Percentiles rank a stretch among this genome's conserved stretches.
These are phyloP conservation scores for Huntiella savannae DNA, from an alignment of 2,329 filamentous ascomycete genomes.

Conservation along the genomic window DNA sequence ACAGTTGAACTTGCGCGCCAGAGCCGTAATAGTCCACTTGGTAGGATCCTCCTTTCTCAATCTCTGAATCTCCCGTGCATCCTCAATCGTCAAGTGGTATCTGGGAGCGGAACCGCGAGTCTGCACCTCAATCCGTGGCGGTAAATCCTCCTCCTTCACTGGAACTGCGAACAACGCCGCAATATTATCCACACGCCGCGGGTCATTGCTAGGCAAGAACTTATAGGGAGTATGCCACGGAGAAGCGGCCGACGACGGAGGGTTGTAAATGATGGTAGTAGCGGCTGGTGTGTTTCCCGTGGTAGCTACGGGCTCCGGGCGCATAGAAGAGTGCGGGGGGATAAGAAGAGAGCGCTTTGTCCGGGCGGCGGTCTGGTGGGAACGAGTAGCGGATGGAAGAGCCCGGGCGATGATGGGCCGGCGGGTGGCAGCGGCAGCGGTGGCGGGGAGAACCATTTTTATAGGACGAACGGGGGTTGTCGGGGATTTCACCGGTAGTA, in stretches of 20 bases:
- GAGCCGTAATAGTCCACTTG: conserved; percentile 32
- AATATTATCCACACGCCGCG: conserved; percentile 31
- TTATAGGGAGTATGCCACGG: conserved; percentile 47
- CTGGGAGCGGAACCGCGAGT: conserved; percentile 17
- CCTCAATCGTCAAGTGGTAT: conserved; percentile 34
- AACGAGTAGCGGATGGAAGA: conserved; percentile 17
- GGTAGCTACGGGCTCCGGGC: conserved; percentile 20
- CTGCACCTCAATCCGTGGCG: conserved; percentile 12
- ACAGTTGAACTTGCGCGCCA: conserved; percentile 38
- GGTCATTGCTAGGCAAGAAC: conserved; percentile 40
- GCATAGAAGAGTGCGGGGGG: conserved; percentile 40
- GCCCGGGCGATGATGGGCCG: conserved; percentile 20
- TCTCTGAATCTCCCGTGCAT: conserved; percentile 40
- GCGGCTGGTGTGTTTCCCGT: conserved; percentile 5
- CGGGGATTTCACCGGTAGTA: neutral
- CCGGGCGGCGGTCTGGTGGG: conserved; percentile 33
- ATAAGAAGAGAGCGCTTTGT: conserved; percentile 40
- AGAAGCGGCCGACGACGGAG: conserved; percentile 33
- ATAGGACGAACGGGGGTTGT: neutral
- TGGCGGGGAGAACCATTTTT: no score
- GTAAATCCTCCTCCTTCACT: conserved; percentile 12
- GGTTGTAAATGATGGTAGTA: conserved; percentile 35
- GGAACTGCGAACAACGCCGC: conserved; percentile 23
- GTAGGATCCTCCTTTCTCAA: conserved; percentile 34
- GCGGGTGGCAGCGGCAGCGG: conserved; percentile 4